Percentiles rank a stretch among this genome's conserved stretches.
Conservation (phyloP, 208 protist species). For the Wallacemonas sp. region DNA sequence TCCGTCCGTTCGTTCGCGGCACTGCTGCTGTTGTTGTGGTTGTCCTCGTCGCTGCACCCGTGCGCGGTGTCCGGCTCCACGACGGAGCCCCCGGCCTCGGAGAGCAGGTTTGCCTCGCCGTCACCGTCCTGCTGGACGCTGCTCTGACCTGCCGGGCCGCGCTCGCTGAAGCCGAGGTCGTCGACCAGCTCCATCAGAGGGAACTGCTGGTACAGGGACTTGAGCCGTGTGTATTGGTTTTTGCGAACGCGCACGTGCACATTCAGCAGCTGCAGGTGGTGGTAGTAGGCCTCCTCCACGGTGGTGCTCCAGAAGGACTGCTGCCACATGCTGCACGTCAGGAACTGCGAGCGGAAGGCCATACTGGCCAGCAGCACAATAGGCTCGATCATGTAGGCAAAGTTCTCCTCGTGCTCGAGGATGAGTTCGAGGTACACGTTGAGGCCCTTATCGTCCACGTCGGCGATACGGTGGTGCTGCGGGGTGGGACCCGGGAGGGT, state of each 20-base stretch:
- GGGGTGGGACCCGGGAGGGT: background rate
- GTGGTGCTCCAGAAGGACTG: conserved; percentile 43
- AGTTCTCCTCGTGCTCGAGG: conserved; percentile 58
- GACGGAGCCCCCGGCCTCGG: background rate
- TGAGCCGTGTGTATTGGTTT: conserved; percentile 53
- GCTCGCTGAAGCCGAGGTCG: conserved; percentile 40
- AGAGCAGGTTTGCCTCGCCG: conserved; percentile 1
- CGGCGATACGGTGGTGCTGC: conserved; percentile 14
- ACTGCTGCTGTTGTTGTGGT: background rate
- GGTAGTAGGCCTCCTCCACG: conserved; percentile 74
- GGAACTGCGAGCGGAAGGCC: conserved; percentile 83
- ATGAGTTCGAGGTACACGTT: conserved; percentile 71
- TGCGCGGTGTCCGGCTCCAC: conserved; percentile 3
- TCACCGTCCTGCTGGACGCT: conserved; percentile 13
- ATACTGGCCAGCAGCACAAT: conserved; percentile 79
- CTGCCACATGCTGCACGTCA: conserved; percentile 75
- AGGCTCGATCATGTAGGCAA: conserved; percentile 61
- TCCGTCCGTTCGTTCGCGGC: background rate
- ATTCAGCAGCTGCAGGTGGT: conserved; percentile 77
- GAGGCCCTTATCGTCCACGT: conserved; percentile 26
- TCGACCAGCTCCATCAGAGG: conserved; percentile 74
- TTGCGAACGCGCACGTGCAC: conserved; percentile 52
- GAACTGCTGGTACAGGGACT: conserved; percentile 69
- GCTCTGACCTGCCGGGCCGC: conserved; percentile 16
- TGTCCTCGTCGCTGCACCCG: background rate